These are phyloP conservation scores for Leccinum boreale DNA, from an alignment of 768 basidiomycete species.

Conservation along the genomic window DNA sequence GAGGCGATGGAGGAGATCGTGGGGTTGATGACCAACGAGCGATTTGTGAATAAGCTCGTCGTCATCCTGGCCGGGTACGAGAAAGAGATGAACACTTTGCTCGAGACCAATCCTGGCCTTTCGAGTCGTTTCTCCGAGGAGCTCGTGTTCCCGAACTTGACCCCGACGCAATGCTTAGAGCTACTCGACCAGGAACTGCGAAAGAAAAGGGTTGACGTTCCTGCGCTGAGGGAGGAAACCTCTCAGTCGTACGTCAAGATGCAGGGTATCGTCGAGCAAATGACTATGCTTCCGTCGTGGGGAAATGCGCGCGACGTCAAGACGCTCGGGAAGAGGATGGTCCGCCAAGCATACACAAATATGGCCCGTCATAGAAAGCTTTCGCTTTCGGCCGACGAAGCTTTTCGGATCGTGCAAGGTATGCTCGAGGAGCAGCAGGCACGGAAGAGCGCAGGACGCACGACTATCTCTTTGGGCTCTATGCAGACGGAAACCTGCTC, in stretches of 20 bases:
- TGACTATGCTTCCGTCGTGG: background rate
- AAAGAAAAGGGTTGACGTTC: background rate
- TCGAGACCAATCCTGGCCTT: background rate
- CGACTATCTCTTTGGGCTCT: background rate
- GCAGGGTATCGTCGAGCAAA: background rate
- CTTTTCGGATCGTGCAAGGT: background rate
- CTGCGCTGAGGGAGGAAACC: background rate
- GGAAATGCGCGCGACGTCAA: background rate
- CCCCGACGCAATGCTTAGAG: background rate
- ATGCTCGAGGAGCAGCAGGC: background rate
- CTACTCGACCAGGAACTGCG: background rate
- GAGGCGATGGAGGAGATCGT: background rate
- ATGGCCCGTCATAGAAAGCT: background rate
- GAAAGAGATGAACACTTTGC: background rate
- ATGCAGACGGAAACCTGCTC: background rate
- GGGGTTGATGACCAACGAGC: background rate
- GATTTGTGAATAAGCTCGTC: background rate
- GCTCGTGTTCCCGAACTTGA: background rate
- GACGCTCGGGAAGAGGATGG: background rate
- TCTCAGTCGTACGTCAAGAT: background rate
- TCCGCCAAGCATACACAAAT: background rate
- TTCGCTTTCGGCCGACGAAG: background rate
- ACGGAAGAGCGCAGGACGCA: background rate
- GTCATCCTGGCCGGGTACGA: background rate
- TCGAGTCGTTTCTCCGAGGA: background rate